Evolutionary conservation across 2,329 filamentous ascomycete genomes (phyloP).

Genomic region (Neonectria hederae): DNA sequence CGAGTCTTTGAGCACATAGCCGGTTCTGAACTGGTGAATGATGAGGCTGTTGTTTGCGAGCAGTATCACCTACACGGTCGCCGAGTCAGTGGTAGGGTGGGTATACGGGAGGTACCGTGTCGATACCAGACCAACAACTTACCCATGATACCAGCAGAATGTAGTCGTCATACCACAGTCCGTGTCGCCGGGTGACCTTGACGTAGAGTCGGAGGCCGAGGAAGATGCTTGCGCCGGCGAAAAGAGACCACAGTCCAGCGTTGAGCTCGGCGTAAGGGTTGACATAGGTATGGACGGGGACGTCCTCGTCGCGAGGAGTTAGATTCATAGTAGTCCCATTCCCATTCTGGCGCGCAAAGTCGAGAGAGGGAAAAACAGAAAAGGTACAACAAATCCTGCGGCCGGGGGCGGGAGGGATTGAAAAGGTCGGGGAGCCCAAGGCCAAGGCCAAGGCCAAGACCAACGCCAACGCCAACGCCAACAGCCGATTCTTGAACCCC

Average conservation of each 20-base stretch:
- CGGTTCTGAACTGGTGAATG: slow-evolving; percentile 57
- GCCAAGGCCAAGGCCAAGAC: too few species aligned
- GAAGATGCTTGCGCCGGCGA: slow-evolving; percentile 44
- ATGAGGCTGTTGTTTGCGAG: slow-evolving; percentile 58
- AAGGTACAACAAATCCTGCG: neutral
- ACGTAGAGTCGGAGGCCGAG: slow-evolving; percentile 47
- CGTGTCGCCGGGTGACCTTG: slow-evolving; percentile 48
- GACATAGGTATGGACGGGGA: slow-evolving; percentile 40
- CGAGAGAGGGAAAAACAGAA: neutral
- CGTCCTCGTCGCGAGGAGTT: slow-evolving; percentile 37
- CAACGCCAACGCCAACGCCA: too few species aligned
- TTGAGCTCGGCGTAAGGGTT: slow-evolving; percentile 46
- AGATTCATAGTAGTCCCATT: slow-evolving; percentile 35
- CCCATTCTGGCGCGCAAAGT: slow-evolving; percentile 13
- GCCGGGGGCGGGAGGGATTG: neutral
- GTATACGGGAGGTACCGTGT: neutral
- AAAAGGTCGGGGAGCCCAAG: neutral
- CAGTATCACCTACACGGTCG: slow-evolving; percentile 48
- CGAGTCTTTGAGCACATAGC: slow-evolving; percentile 53
- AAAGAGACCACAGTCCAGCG: slow-evolving; percentile 47
- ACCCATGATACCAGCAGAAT: slow-evolving; percentile 51
- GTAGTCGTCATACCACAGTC: slow-evolving; percentile 53
- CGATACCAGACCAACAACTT: slow-evolving; percentile 25
- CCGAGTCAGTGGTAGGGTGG: neutral
- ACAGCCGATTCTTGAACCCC: neutral